Conservation (phyloP, 1,284 basidiomycete species). For the Pterulicium gracile region DNA sequence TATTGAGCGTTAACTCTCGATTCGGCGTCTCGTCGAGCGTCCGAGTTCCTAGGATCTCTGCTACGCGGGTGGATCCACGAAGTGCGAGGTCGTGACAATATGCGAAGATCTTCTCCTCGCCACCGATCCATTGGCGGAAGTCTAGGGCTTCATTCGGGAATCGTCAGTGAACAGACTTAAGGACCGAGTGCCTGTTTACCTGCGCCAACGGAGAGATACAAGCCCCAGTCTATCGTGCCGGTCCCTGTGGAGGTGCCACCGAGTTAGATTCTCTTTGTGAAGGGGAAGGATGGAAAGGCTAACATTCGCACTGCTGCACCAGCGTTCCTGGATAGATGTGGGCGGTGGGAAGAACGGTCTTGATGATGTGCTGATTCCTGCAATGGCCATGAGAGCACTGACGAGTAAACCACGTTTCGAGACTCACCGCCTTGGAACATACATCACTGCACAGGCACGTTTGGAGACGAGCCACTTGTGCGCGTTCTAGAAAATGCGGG, state of each 20-base stretch:
- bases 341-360: conserved; percentile 61
- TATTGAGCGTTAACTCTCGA: not conserved
- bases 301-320: not conserved
- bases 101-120: conserved; percentile 67
- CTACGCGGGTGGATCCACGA: conserved; percentile 57
- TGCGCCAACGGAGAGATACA: not conserved
- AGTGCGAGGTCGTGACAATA: conserved; percentile 72
- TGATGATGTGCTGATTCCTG: conserved; percentile 74
- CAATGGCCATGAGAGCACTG: not conserved
- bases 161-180: not conserved
- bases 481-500: conserved; percentile 43
- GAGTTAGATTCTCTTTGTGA: no score
- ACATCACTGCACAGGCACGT: conserved; percentile 63
- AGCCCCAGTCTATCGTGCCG: conserved; percentile 48
- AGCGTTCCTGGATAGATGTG: not conserved
- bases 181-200: not conserved
- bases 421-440: conserved; percentile 63
- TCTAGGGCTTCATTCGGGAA: conserved; percentile 44
- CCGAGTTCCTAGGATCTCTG: conserved; percentile 52
- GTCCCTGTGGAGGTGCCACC: conserved; percentile 49
- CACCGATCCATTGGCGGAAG: conserved; percentile 76
- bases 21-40: conserved; percentile 36
- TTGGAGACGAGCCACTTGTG: conserved; percentile 82
- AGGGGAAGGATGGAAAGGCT: conserved; percentile 38
- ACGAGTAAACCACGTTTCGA: not conserved